Evolutionary conservation across 176 grass and related monocot species (phyloP).

Genomic region (Phoenix dactylifera): DNA sequence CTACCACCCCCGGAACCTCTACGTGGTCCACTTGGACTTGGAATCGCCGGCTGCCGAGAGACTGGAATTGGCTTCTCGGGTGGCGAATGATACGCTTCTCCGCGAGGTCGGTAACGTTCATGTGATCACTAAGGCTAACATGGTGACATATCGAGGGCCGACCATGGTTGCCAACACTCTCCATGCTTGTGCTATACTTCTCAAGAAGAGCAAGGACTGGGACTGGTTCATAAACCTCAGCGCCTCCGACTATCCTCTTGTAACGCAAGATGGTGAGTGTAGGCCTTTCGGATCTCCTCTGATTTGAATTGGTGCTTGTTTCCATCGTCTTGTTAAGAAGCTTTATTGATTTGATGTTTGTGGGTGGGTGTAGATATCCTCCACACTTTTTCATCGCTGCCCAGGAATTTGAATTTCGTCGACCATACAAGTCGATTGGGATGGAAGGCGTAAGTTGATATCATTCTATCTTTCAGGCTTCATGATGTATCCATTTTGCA

Average conservation of each 20-base stretch:
- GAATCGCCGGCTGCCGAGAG: slow-evolving; percentile 51
- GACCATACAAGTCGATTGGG: slow-evolving; percentile 75
- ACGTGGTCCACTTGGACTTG: slow-evolving; percentile 81
- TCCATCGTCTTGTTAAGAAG: background rate
- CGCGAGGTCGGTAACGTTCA: slow-evolving; percentile 50
- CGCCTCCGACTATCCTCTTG: slow-evolving; percentile 84
- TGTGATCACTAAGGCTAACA: slow-evolving; percentile 68
- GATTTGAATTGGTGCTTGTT: background rate
- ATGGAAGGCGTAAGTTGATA: slow-evolving; percentile 74
- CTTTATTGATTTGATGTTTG: slow-evolving; percentile 5
- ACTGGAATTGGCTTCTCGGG: slow-evolving; percentile 44
- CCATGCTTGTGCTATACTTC: slow-evolving; percentile 78
- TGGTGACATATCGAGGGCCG: slow-evolving; percentile 81
- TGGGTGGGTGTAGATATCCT: slow-evolving; percentile 44
- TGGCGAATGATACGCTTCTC: slow-evolving; percentile 39
- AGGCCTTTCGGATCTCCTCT: background rate
- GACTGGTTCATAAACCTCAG: slow-evolving; percentile 99
- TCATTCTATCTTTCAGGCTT: background rate
- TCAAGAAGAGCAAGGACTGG: slow-evolving; percentile 54
- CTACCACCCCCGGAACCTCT: slow-evolving; percentile 83
- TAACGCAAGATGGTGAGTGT: slow-evolving; percentile 67
- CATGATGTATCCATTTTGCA: no score
- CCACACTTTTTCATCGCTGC: slow-evolving; percentile 51
- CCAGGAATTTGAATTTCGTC: slow-evolving; percentile 72
- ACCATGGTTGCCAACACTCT: slow-evolving; percentile 96